Conservation (phyloP, 2,329 filamentous ascomycete species). For the Aspergillus floridensis region DNA sequence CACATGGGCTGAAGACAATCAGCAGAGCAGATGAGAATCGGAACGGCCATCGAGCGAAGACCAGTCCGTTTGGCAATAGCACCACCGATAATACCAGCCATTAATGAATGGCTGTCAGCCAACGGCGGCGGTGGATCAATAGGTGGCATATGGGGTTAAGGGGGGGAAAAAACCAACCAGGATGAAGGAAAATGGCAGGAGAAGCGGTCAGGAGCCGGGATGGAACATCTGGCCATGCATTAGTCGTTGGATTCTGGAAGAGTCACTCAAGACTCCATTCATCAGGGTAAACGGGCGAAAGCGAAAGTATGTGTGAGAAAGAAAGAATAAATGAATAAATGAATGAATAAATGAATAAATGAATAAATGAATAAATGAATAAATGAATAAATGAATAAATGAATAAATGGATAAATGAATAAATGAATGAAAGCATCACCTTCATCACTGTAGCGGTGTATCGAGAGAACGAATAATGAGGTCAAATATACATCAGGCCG, state of each 20-base stretch:
- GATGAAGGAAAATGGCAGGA: conserved; percentile 10
- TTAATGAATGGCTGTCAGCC: conserved; percentile 3
- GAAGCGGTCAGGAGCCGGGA: conserved; percentile 15
- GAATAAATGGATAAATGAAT: no score
- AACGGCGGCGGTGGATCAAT: conserved; percentile 9
- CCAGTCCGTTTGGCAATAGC: conserved; percentile 5
- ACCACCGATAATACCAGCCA: conserved; percentile 8
- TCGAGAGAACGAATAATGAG: not conserved
- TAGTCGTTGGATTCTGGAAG: conserved; percentile 3
- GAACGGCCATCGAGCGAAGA: not conserved
- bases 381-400: no score
- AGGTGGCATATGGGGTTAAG: conserved; percentile 3
- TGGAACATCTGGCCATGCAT: not conserved
- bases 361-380: no score
- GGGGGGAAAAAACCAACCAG: not conserved
- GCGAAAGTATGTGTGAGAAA: no score
- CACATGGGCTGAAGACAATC: conserved; percentile 3
- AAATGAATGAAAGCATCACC: not conserved
- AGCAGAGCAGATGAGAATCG: not conserved
- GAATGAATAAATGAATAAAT: no score
- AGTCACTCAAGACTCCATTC: not conserved
- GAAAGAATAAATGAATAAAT: not conserved
- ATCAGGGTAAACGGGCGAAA: not conserved
- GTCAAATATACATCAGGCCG: conserved; percentile 5
- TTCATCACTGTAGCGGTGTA: conserved; percentile 7